Evolutionary conservation across 495 filamentous ascomycete genomes (phyloP), one percentile per base, ranked within the genome.

Genomic region (Articulospora tetracladia): DNA sequence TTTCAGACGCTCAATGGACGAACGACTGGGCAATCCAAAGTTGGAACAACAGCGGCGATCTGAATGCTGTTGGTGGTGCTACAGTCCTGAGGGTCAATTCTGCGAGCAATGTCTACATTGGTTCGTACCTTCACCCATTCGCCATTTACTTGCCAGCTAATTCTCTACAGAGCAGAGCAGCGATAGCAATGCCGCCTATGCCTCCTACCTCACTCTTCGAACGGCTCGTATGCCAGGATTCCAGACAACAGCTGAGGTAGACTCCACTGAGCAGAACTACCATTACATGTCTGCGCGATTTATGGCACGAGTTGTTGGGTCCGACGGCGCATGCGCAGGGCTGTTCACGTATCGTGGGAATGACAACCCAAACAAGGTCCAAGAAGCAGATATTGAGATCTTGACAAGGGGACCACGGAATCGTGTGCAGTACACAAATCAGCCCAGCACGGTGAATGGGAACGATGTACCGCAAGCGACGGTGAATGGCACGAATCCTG

Each of bases 371-470:
- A 73, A 81, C 19, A 68, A 73, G 0, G 81, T 86, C 30, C 85
- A 89, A 64, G 89, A 93, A 71, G 83, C 85, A 0, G 91, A 94
- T 66, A 79, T 94, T 44, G 91, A 96, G 66, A 83, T 91, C 59
- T 76, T 88, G 17, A 90, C 87, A 0, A 71, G 70, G 1, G 86
- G 85, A 58, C 77, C 82, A 0, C 67, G 69, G 2, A 68, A 81
- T 53, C 73, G 74, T 3, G 74, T 89, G 20, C 85, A 85, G 62
- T 91, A 87, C 71, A 89, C 87, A 36, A 93, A 93, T 66, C 89
- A 93, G 67, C 89, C 89, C 0, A 80, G 60, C 36, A 66, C 73
- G 36, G 53, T 68, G 12, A 55, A 64, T 1, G 84, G 83, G n/a
- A 72, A 78, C 23, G 69, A 74, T 17, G 68, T 80, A 7, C 50